phyloP scores from a whole-genome alignment of 495 filamentous ascomycete genomes.

The Hypoxylon lienhwacheense region DNA sequence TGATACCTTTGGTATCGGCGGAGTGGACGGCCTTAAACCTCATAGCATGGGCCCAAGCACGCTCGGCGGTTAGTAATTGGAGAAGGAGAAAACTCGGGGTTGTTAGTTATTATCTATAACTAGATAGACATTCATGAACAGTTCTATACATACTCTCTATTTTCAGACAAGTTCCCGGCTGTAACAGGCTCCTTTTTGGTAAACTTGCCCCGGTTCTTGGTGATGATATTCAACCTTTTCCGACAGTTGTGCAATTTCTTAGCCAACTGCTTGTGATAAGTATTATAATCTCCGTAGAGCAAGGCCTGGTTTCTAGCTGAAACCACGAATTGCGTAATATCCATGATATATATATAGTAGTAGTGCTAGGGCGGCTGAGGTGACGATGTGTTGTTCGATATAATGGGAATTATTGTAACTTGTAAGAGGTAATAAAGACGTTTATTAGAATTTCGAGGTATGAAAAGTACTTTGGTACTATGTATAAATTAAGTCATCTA shows the following conservation, averaged over 20 bases:
- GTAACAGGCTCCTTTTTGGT: slow-evolving; percentile 69
- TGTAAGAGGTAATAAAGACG: too few species aligned
- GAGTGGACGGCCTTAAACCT: slow-evolving; percentile 83
- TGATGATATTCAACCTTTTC: slow-evolving; percentile 80
- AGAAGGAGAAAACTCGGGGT: slow-evolving; percentile 70
- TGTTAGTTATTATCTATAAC: slow-evolving; percentile 23
- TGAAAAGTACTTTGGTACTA: too few species aligned
- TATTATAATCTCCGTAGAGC: slow-evolving; percentile 83
- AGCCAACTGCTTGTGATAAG: slow-evolving; percentile 78
- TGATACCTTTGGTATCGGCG: slow-evolving; percentile 73
- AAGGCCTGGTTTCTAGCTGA: slow-evolving; percentile 76
- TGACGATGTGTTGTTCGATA: not conserved
- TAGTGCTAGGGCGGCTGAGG: not conserved
- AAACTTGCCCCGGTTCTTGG: slow-evolving; percentile 83
- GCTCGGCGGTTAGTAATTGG: slow-evolving; percentile 80
- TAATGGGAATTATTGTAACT: too few species aligned
- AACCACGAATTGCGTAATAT: slow-evolving; percentile 83
- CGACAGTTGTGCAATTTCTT: slow-evolving; percentile 80
- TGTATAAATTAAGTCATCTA: too few species aligned
- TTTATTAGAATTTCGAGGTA: too few species aligned
- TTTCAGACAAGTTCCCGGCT: slow-evolving; percentile 71
- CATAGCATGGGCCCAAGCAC: slow-evolving; percentile 97
- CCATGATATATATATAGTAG: slow-evolving; percentile 64
- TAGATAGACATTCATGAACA: slow-evolving; percentile 1
- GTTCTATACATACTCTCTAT: slow-evolving; percentile 66